Base-by-base conservation (phyloP, 345 rosid species). In the Mangifera indica region DNA sequence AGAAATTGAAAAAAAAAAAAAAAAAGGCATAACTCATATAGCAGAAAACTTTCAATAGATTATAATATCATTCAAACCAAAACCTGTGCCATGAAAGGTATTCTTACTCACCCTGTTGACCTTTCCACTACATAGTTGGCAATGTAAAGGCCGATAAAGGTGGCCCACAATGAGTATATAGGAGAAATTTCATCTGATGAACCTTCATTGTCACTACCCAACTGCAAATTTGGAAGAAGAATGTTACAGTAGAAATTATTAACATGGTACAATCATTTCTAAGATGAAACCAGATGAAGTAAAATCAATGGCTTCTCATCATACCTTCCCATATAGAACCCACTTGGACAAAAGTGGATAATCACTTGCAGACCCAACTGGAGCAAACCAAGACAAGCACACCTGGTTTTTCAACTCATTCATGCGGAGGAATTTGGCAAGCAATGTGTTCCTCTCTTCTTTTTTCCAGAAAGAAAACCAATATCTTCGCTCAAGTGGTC, bases 311-410 rank as follows among this genome's bases (percentile, higher is more conserved):
- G 66, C 69, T 37, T 54, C 51, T 70, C 63, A 58, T 44, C 63
- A 45, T 82, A 95, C 99, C 97, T 92, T 96, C 71, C 98, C 99
- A 51, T 95, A 95, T 48, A 95, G 86, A 81, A 95, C 96, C 99
- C 99, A 95, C 79, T 95, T 95, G 45, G 99, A 92, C 68, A 95
- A 72, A 69, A 95, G 90, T 49, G 99, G 99, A 85, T 95, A 95
- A 76, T 95, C 99, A 82, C 93, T 89, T 26, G 98, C 99, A 78
- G 97, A 91, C 63, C 99, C 99, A 78, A 95, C 98, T 7, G 99
- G 98, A 77, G 98, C 98, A 86, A 95, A 95, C 99, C 99, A 95
- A 60, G 99, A 95, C 10, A 88, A 91, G 81, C 99, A 95, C 51
- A 95, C 91, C 81, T 92, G 89, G 71, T 95, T 92, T 85, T 95